Conservation (phyloP, 2,329 filamentous ascomycete genomes). For the Cordyceps pruinosa region DNA sequence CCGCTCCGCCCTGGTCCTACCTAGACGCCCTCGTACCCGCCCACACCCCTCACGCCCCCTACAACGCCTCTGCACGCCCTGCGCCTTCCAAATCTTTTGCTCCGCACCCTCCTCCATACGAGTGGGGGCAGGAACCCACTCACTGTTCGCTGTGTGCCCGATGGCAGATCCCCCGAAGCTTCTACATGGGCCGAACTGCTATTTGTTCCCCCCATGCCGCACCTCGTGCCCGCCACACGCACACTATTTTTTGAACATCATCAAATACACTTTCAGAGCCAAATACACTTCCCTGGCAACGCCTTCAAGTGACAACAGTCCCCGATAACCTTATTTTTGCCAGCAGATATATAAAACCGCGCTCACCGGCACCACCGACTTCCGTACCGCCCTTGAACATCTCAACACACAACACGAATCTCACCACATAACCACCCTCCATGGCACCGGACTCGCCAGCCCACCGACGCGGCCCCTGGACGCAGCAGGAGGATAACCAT, state of each 20-base stretch:
- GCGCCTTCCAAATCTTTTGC: conserved; percentile 10
- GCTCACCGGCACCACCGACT: background rate
- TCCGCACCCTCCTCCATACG: background rate
- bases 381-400: background rate
- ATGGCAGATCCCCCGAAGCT: conserved; percentile 13
- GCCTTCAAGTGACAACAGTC: background rate
- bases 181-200: conserved; percentile 16
- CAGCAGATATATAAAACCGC: background rate
- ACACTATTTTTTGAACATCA: background rate
- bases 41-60: background rate
- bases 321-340: too few relatives aligned
- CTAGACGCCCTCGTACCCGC: conserved; percentile 2
- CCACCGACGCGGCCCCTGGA: conserved; percentile 65
- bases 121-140: conserved; percentile 1
- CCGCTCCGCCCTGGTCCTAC: background rate
- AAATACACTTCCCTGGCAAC: too few relatives aligned
- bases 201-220: conserved; percentile 12
- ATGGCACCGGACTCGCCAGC: conserved; percentile 13
- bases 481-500: conserved; percentile 64
- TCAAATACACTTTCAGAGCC: background rate
- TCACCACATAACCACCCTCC: conserved; percentile 15
- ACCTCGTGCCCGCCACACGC: background rate
- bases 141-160: conserved; percentile 9
- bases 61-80: background rate
- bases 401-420: conserved; percentile 9